phyloP scores from a whole-genome alignment of 2,329 filamentous ascomycete genomes.

The Hymenoscyphus fraxineus region DNA sequence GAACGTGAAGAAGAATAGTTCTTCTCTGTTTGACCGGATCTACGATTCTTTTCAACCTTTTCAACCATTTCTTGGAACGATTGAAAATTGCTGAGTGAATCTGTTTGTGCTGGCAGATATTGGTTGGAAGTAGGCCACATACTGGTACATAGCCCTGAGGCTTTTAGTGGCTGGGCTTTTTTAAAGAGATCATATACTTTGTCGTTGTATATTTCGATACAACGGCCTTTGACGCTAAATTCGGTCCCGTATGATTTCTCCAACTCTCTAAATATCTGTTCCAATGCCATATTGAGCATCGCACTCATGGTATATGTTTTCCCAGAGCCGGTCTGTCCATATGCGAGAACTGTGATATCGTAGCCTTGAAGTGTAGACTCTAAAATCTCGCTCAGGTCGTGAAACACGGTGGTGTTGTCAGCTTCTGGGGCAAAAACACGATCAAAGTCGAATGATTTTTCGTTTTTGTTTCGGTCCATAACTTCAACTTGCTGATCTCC shows the following conservation, averaged over 20 bases:
- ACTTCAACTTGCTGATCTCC: neutral
- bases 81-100: neutral
- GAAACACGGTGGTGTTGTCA: neutral
- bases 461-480: neutral
- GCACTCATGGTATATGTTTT: neutral
- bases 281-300: neutral
- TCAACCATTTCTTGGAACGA: neutral
- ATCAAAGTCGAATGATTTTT: neutral
- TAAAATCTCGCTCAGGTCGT: neutral
- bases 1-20: neutral
- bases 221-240: neutral
- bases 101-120: neutral
- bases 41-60: neutral
- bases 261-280: neutral
- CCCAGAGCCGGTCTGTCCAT: neutral
- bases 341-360: neutral
- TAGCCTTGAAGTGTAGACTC: neutral
- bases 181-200: neutral
- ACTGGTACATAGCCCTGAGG: neutral
- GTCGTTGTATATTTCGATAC: neutral
- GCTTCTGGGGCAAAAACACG: neutral
- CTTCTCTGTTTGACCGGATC: neutral
- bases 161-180: neutral
- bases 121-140: neutral
- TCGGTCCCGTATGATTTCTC: neutral